Base-by-base conservation (phyloP, 202 grass and related monocot species). In the Carex sylvatica region DNA sequence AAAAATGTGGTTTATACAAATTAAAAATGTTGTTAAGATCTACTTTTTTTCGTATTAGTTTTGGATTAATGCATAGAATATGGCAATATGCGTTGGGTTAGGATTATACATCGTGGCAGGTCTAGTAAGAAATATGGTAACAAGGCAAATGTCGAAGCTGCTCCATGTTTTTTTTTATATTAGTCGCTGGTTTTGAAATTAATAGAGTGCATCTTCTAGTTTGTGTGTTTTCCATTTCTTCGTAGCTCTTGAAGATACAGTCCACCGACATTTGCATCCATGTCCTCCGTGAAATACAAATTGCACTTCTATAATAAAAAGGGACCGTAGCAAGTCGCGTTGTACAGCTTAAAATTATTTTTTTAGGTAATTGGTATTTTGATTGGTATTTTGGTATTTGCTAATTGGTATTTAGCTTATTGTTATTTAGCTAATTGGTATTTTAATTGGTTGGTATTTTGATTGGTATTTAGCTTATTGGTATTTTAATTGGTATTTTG, bases 11-110 rank as follows among this genome's bases (percentile, higher is more conserved):
- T 36, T 77, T 58, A 40, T 53, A 51, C 11, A 65, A 67, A 58
- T 58, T 54, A 23, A 61, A 23, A 69, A n/a, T 75, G 18, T 4
- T 42, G 22, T 63, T 10, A 84, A 73, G 81, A 84, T 61, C 69
- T 84, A 76, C 73, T 77, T 59, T 24, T 24, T n/a, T 68, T 20
- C 70, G 19, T 52, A 63, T 66, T 28, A 35, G 54, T n/a, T 62
- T 54, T 52, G 62, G 79, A 80, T 80, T 65, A 81, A 64, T 44
- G n/a, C 55, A 81, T 42, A 61, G 31, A 46, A 65, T 65, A 80
- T 68, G 15, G 42, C n/a, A 46, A 65, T 65, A 80, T 68, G 15
- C n/a, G 12, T 42, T 81, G 44, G 40, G 68, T 82, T 82, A 84
- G 42, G 40, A 82, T 82, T 82, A 84, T 76, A 84, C 68, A 46